Conservation (phyloP, 306 rosid species). For the Albizia julibrissin region DNA sequence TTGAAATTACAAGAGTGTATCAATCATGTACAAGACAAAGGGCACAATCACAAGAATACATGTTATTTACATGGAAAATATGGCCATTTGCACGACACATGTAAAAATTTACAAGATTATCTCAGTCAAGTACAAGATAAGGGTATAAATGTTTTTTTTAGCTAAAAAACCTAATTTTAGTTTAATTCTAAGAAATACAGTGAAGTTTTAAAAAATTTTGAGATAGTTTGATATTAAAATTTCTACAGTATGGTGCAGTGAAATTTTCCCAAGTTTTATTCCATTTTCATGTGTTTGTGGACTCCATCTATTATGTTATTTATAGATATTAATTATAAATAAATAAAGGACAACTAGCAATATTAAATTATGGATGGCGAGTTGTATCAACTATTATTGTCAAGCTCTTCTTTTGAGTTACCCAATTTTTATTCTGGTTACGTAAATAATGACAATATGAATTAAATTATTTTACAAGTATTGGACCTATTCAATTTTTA, state of each 20-base stretch:
- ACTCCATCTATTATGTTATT: not conserved
- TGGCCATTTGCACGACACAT: too few species aligned
- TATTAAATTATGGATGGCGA: not conserved
- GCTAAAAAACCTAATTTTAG: too few species aligned
- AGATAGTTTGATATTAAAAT: too few species aligned
- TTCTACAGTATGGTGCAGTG: too few species aligned
- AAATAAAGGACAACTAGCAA: not conserved
- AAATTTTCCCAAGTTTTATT: not conserved
- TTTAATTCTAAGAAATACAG: accelerated
- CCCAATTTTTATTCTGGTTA: not conserved
- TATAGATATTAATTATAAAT: not conserved
- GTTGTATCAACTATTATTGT: not conserved
- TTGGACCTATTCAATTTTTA: not conserved
- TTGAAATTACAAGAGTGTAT: too few species aligned
- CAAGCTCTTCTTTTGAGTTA: not conserved
- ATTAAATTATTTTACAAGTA: not conserved
- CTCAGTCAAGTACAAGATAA: too few species aligned
- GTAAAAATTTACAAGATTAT: too few species aligned
- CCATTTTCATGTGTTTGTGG: not conserved
- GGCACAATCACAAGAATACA: too few species aligned
- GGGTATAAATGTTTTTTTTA: too few species aligned
- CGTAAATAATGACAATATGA: not conserved
- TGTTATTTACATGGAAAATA: too few species aligned
- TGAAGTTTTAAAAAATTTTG: too few species aligned
- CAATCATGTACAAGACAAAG: too few species aligned